Evolutionary conservation across 1,139 yeast species (phyloP).

Genomic region (Debaryomyces singareniensis): DNA sequence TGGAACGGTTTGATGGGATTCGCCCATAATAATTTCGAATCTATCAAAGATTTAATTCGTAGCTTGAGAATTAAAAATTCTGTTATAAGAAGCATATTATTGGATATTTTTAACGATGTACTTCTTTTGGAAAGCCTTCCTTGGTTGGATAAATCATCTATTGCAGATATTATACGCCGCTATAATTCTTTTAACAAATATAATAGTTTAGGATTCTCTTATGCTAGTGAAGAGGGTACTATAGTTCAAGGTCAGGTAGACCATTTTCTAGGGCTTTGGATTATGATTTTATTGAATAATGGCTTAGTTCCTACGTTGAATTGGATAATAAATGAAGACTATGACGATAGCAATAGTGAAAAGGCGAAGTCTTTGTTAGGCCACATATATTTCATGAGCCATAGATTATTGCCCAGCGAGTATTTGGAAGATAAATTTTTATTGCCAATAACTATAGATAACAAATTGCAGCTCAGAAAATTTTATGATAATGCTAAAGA

Average conservation of each 20-base stretch:
- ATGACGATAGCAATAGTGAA: slow-evolving; percentile 40
- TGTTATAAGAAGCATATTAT: slow-evolving; percentile 52
- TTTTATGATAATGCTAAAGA: slow-evolving; percentile 7
- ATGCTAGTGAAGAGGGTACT: slow-evolving; percentile 2
- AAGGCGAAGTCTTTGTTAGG: slow-evolving; percentile 62
- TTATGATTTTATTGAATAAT: slow-evolving; percentile 49
- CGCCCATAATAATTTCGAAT: slow-evolving; percentile 50
- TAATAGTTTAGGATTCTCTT: slow-evolving; percentile 4
- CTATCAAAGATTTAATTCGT: slow-evolving; percentile 52
- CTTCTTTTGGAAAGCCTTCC: slow-evolving; percentile 57
- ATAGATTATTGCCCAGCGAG: slow-evolving; percentile 46
- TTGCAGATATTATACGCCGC: slow-evolving; percentile 25
- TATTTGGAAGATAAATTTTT: slow-evolving; percentile 11
- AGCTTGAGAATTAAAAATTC: slow-evolving; percentile 57
- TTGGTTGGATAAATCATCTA: slow-evolving; percentile 39
- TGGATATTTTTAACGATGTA: slow-evolving; percentile 69
- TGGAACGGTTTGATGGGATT: slow-evolving; percentile 76
- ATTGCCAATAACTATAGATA: slow-evolving; percentile 7
- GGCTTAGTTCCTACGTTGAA: slow-evolving; percentile 48
- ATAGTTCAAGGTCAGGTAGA: slow-evolving; percentile 24
- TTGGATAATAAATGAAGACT: slow-evolving; percentile 36
- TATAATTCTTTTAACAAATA: slow-evolving; percentile 4
- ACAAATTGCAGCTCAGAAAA: slow-evolving; percentile 3
- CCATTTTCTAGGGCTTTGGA: slow-evolving; percentile 60
- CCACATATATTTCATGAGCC: slow-evolving; percentile 53